A percentile compares a stretch with the other conserved stretches of the same genome.
phyloP scores from a whole-genome alignment of 2,329 filamentous ascomycete genomes.

The Drechslerella coelobrocha region DNA sequence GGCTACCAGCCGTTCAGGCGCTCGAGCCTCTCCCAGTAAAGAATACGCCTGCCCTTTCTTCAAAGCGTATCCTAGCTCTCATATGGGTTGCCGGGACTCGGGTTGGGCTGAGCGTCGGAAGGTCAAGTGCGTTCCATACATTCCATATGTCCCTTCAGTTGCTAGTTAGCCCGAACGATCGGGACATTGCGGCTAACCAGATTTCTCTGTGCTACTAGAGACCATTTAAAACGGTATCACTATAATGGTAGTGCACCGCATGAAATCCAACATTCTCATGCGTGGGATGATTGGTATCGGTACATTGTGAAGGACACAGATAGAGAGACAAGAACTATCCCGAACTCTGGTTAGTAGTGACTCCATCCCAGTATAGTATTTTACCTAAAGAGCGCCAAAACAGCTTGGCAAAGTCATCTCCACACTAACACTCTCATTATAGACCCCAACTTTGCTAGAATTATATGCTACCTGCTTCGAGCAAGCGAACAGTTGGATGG shows the following conservation, averaged over 20 bases:
- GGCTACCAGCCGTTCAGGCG: conserved; percentile 8
- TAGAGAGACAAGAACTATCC: conserved; percentile 25
- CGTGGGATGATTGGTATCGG: conserved; percentile 46
- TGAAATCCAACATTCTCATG: conserved; percentile 43
- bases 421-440: conserved; percentile 5
- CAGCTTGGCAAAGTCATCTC: conserved; percentile 23
- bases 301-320: conserved; percentile 44
- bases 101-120: conserved; percentile 42
- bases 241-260: conserved; percentile 32
- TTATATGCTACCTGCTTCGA: conserved; percentile 32
- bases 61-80: conserved; percentile 38
- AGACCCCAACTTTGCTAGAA: conserved; percentile 42
- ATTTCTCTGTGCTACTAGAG: conserved; percentile 16
- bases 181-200: conserved; percentile 10
- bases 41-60: conserved; percentile 47
- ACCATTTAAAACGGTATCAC: conserved; percentile 42
- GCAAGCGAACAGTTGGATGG: conserved; percentile 44
- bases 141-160: not conserved
- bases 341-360: conserved; percentile 44
- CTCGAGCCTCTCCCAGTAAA: conserved; percentile 18
- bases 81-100: conserved; percentile 36
- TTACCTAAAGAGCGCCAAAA: conserved; percentile 1
- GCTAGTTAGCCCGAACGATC: not conserved
- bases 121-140: conserved; percentile 39
- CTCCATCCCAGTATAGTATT: not conserved